A percentile compares a stretch with the other conserved stretches of the same genome.
Conservation (phyloP, 345 rosid genomes). For the Iberis pinnata region DNA sequence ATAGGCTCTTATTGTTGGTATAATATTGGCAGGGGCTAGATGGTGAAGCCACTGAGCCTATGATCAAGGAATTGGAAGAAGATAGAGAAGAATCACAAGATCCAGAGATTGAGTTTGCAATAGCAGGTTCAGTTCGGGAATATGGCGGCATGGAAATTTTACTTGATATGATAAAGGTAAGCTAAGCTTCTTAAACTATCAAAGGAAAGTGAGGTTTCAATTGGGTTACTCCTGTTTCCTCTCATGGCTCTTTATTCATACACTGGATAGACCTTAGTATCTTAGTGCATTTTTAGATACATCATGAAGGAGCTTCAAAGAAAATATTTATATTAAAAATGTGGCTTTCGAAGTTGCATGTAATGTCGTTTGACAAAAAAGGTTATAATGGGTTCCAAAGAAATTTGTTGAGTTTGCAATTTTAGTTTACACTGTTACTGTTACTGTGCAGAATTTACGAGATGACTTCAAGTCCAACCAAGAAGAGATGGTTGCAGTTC, state of each 20-base stretch:
- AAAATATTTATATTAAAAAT: constrained; percentile 7
- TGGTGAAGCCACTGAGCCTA: constrained; percentile 99
- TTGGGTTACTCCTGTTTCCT: not conserved
- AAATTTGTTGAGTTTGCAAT: constrained; percentile 12
- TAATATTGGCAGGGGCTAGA: constrained; percentile 67
- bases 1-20: constrained; percentile 10
- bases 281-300: constrained; percentile 8
- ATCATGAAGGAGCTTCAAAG: constrained; percentile 12
- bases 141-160: constrained; percentile 88
- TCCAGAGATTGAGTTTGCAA: constrained; percentile 97
- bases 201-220: not conserved
- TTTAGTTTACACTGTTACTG: constrained; percentile 14
- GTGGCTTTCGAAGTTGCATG: constrained; percentile 12
- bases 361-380: too few species aligned
- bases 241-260: constrained; percentile 11
- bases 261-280: constrained; percentile 7
- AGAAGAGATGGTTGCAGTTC: constrained; percentile 89
- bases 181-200: constrained; percentile 29
- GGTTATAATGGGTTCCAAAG: too few species aligned
- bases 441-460: constrained; percentile 56
- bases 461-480: constrained; percentile 93
- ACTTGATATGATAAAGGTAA: constrained; percentile 84
- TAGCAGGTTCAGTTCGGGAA: constrained; percentile 95
- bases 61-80: constrained; percentile 98
- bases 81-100: constrained; percentile 98